phyloP scores from a whole-genome alignment of 306 rosid species.

The Crataegus laevigata region DNA sequence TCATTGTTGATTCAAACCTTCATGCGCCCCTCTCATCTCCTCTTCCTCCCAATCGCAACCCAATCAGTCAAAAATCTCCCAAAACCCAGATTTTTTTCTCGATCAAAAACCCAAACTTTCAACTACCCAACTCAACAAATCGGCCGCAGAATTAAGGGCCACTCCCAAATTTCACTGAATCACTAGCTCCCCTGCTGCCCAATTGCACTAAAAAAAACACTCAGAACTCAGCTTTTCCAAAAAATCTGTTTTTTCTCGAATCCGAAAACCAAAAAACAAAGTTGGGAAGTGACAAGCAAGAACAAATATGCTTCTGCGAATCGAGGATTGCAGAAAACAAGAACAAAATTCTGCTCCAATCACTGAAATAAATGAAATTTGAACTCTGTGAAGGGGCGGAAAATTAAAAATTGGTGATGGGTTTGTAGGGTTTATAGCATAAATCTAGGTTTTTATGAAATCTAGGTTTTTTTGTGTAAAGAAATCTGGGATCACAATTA shows the following conservation, averaged over 20 bases:
- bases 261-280: slow-evolving; percentile 3
- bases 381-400: background rate
- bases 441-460: slow-evolving; percentile 35
- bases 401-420: no score
- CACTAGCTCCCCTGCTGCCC: slow-evolving; percentile 10
- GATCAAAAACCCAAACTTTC: background rate
- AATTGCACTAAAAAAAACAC: slow-evolving; percentile 29
- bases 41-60: slow-evolving; percentile 11
- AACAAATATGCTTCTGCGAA: slow-evolving; percentile 5
- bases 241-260: background rate
- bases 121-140: slow-evolving; percentile 29
- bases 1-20: slow-evolving; percentile 57
- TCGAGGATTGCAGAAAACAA: background rate
- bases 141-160: slow-evolving; percentile 11
- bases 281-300: slow-evolving; percentile 12
- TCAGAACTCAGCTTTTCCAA: slow-evolving; percentile 20
- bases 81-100: background rate
- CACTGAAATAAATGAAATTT: background rate
- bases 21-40: slow-evolving; percentile 46
- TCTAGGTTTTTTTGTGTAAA: slow-evolving; percentile 9
- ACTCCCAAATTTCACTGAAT: slow-evolving; percentile 18
- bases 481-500: slow-evolving; percentile 47
- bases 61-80: slow-evolving; percentile 22
- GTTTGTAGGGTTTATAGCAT: no score
- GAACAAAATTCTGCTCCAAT: background rate